These are phyloP conservation scores for Zostera marina DNA, from an alignment of 116 monocot species.

Conservation along the genomic window DNA sequence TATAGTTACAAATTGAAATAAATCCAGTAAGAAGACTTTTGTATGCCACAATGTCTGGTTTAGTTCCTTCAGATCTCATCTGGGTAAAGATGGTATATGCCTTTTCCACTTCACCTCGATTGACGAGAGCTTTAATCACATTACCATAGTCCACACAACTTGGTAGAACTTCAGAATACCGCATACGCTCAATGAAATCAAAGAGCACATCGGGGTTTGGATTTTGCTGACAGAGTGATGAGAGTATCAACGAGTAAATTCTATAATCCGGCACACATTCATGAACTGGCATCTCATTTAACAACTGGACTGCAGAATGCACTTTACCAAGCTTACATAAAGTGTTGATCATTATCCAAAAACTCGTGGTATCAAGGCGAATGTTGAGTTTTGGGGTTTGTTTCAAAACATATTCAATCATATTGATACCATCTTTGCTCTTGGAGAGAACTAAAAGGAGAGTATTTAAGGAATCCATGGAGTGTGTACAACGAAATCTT, in stretches of 20 bases:
- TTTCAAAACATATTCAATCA: conserved; percentile 40
- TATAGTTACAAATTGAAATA: conserved; percentile 15
- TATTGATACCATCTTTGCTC: conserved; percentile 30
- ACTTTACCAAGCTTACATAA: conserved; percentile 42
- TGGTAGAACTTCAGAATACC: conserved; percentile 21
- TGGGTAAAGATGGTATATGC: conserved; percentile 31
- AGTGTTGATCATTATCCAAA: conserved; percentile 34
- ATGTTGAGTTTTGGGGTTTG: conserved; percentile 28
- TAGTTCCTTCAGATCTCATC: conserved; percentile 35
- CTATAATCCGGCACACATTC: conserved; percentile 27
- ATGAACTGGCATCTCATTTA: conserved; percentile 29
- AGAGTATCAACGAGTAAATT: conserved; percentile 39
- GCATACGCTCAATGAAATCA: conserved; percentile 34
- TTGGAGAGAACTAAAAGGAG: conserved; percentile 39
- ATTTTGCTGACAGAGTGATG: conserved; percentile 21
- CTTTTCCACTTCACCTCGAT: conserved; percentile 31
- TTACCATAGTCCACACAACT: conserved; percentile 21
- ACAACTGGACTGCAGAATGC: conserved; percentile 29
- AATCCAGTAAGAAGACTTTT: conserved; percentile 29
- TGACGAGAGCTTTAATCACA: conserved; percentile 39
- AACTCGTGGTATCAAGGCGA: conserved; percentile 40
- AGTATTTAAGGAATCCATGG: conserved; percentile 32
- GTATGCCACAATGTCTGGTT: conserved; percentile 30
- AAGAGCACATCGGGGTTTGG: conserved; percentile 12
- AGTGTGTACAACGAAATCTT: conserved; percentile 38